Percentiles rank a stretch among this genome's conserved stretches.
These are phyloP conservation scores for Falciphora oryzae DNA, from an alignment of 2,329 filamentous ascomycete species.

Conservation along the genomic window DNA sequence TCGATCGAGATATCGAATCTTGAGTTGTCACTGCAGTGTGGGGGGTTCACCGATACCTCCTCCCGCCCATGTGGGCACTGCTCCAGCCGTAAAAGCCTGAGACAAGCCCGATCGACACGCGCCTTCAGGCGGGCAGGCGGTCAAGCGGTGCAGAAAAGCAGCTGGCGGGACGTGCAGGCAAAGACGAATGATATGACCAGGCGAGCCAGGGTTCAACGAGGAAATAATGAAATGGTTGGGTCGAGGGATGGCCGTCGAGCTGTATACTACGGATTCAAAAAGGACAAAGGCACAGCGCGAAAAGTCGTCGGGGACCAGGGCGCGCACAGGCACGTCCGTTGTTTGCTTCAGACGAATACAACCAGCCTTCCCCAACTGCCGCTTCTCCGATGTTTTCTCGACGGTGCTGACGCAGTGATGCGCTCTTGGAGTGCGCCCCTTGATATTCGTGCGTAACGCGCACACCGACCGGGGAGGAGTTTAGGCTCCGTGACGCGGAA, in stretches of 20 bases:
- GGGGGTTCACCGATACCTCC: neutral
- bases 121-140: too few relatives aligned
- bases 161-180: neutral
- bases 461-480: neutral
- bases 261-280: neutral
- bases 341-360: neutral
- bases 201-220: neutral
- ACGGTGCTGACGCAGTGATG: neutral
- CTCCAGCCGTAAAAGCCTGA: too few relatives aligned
- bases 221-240: neutral
- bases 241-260: neutral
- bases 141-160: neutral
- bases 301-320: too few relatives aligned
- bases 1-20: neutral
- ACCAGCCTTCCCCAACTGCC: neutral
- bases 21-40: neutral
- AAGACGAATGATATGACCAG: neutral
- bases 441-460: neutral
- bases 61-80: neutral
- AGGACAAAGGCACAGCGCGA: too few relatives aligned
- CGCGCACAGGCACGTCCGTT: neutral
- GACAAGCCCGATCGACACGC: neutral
- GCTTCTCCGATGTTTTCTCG: neutral
- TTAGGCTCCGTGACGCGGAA: too few relatives aligned
- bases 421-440: neutral